Evolutionary conservation across 2,329 filamentous ascomycete species (phyloP).

Genomic region (Fusarium tricinctum): DNA sequence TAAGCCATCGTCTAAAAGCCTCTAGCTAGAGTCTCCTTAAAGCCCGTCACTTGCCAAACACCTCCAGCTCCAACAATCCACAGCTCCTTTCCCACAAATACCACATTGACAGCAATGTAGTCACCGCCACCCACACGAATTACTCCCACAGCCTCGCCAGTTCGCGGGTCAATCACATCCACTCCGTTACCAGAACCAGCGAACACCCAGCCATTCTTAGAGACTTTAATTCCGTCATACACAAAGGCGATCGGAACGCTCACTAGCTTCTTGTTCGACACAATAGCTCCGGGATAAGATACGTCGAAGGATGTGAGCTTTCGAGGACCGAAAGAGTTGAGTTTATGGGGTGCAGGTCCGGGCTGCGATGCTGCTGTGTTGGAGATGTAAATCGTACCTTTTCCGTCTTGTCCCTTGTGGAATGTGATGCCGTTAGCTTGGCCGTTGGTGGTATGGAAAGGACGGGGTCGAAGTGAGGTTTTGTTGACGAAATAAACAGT

Average conservation of each 20-base stretch:
- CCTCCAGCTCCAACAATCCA: constrained; percentile 2
- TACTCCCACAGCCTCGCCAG: neutral
- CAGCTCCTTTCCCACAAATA: neutral
- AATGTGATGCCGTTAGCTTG: neutral
- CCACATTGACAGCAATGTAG: neutral
- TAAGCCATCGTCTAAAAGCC: neutral
- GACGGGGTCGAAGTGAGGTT: neutral
- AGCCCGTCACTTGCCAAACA: neutral
- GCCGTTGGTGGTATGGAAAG: neutral
- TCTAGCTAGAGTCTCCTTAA: neutral
- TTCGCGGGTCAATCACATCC: neutral
- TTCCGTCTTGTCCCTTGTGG: neutral
- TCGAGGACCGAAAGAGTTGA: neutral
- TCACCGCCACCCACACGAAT: constrained; percentile 2
- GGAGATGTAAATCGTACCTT: neutral
- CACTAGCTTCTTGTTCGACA: neutral
- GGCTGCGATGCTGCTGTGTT: neutral
- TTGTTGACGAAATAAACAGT: neutral
- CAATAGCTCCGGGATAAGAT: neutral
- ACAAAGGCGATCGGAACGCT: neutral
- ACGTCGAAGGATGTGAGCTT: neutral
- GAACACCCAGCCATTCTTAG: neutral
- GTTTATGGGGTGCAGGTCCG: neutral
- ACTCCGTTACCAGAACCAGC: neutral
- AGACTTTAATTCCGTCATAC: neutral